Evolutionary conservation across 345 rosid genomes (phyloP).

Genomic region (Eucalyptus sp.): DNA sequence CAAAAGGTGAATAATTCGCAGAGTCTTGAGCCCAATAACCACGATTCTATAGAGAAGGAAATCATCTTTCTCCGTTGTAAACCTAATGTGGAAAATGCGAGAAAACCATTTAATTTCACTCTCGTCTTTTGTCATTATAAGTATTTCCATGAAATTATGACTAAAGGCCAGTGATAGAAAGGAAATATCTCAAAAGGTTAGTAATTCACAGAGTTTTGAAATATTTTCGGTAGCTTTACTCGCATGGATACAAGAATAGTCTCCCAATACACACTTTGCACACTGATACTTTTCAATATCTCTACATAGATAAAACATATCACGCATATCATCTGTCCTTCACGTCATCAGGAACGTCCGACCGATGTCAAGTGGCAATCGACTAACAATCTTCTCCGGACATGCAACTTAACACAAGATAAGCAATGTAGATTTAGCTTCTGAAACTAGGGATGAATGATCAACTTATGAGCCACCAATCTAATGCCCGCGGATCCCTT

Average conservation of each 20-base stretch:
- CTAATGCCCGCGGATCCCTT: not conserved
- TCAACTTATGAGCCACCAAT: not conserved
- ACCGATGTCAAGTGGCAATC: not conserved
- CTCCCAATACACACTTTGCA: not conserved
- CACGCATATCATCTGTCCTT: not conserved
- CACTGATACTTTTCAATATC: not conserved
- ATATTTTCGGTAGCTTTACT: not conserved
- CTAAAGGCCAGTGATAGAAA: not conserved
- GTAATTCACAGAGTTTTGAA: not conserved
- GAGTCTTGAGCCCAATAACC: not conserved
- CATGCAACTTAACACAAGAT: not conserved
- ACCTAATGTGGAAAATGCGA: not conserved
- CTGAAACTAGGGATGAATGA: not conserved
- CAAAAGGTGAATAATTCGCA: not conserved
- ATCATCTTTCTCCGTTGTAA: not conserved
- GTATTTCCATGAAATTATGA: not conserved
- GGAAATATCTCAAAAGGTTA: not conserved
- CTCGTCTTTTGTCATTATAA: not conserved
- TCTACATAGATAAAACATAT: not conserved
- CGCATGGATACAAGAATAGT: not conserved
- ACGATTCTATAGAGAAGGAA: not conserved
- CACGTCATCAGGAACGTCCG: rapidly evolving
- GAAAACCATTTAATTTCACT: not conserved
- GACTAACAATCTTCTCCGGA: not conserved
- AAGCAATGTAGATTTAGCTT: not conserved